Conservation (phyloP, 306 rosid genomes). For the Lathyrus aphaca region DNA sequence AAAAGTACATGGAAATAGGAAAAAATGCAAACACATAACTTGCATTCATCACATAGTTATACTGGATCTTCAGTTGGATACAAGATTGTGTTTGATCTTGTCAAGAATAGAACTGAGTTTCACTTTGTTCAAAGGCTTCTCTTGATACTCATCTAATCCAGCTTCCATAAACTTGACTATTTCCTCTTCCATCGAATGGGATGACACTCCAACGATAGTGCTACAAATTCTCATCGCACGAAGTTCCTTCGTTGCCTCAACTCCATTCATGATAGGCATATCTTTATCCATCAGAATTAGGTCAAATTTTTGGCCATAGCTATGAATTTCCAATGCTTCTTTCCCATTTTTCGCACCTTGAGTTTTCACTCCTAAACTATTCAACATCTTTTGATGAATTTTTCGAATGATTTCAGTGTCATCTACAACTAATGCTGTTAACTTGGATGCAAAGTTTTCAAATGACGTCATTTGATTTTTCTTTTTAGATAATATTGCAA, state of each 20-base stretch:
- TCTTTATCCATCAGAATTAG: constrained; percentile 90
- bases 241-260: constrained; percentile 78
- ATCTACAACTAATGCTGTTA: constrained; percentile 80
- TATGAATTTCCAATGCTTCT: constrained; percentile 75
- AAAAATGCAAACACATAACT: not conserved
- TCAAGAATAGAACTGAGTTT: constrained; percentile 61
- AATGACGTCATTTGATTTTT: constrained; percentile 13
- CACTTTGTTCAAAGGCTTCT: constrained; percentile 63
- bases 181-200: constrained; percentile 43
- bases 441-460: not conserved
- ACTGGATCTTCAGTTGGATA: constrained; percentile 3
- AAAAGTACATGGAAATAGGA: not conserved
- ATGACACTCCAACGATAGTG: constrained; percentile 74
- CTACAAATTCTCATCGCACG: constrained; percentile 70
- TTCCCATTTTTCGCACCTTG: constrained; percentile 67
- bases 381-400: constrained; percentile 59
- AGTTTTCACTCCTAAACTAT: constrained; percentile 53
- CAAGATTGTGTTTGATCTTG: constrained; percentile 26
- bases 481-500: constrained; percentile 21
- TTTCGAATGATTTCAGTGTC: constrained; percentile 50
- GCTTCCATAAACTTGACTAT: constrained; percentile 63
- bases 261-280: constrained; percentile 91
- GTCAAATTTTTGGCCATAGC: constrained; percentile 59
- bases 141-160: constrained; percentile 69
- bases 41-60: not conserved